These are phyloP conservation scores for Sordaria brevicollis DNA, from an alignment of 495 filamentous ascomycete species.

Conservation along the genomic window DNA sequence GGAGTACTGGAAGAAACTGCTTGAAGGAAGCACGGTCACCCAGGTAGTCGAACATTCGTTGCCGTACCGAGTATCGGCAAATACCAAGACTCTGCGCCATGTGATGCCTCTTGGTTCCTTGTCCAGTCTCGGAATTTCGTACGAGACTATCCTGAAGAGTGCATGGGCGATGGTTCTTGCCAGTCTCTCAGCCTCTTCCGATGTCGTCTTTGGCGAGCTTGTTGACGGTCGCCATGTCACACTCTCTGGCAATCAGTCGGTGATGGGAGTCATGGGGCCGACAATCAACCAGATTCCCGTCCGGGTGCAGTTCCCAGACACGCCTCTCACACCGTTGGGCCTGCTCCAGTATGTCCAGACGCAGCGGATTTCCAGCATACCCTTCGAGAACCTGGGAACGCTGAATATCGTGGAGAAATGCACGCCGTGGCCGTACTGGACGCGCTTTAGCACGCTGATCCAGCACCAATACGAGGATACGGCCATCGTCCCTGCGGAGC, in stretches of 20 bases:
- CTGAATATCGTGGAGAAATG: conserved; percentile 35
- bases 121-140: conserved; percentile 19
- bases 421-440: conserved; percentile 40
- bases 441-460: conserved; percentile 34
- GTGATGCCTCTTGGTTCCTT: conserved; percentile 27
- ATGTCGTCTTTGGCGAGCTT: conserved; percentile 40
- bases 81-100: conserved; percentile 25
- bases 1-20: conserved; percentile 32
- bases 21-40: conserved; percentile 32
- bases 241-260: conserved; percentile 22
- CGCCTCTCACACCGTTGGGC: conserved; percentile 26
- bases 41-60: conserved; percentile 30
- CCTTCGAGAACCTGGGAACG: conserved; percentile 33
- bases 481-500: conserved; percentile 18
- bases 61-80: conserved; percentile 24
- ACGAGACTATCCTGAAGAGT: conserved; percentile 35
- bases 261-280: conserved; percentile 34
- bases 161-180: conserved; percentile 40
- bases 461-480: conserved; percentile 32
- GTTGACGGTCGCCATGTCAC: conserved; percentile 37
- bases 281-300: conserved; percentile 34
- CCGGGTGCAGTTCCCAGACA: conserved; percentile 32
- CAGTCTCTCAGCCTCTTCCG: conserved; percentile 30
- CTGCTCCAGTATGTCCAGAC: conserved; percentile 31
- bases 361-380: conserved; percentile 29